These are phyloP conservation scores for Vitis rupestris DNA, from an alignment of 164 flowering plant genomes.

Conservation along the genomic window DNA sequence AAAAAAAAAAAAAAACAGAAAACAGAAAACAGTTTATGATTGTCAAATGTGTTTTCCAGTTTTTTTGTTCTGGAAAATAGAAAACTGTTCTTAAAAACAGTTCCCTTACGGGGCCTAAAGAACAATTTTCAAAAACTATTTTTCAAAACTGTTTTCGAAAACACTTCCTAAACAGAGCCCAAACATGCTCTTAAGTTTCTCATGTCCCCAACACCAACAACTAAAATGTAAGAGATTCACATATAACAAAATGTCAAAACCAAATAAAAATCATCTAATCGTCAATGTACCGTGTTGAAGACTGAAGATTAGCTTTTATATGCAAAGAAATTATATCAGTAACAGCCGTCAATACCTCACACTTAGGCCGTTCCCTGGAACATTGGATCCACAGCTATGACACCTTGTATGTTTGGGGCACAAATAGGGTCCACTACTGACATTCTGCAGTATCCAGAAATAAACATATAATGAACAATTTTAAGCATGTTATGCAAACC, in stretches of 20 bases:
- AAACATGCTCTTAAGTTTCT: too few species aligned
- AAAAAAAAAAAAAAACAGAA: too few species aligned
- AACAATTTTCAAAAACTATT: too few species aligned
- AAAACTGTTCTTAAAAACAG: too few species aligned
- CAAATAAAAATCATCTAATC: background rate
- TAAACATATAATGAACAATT: background rate
- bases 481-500: background rate
- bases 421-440: conserved; percentile 81
- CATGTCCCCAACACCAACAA: background rate
- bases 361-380: conserved; percentile 95
- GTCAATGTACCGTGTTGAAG: background rate
- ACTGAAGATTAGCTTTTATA: background rate
- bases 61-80: too few species aligned
- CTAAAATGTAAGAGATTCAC: background rate
- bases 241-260: background rate
- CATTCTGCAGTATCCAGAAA: conserved; percentile 57
- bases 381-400: conserved; percentile 94
- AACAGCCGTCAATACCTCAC: conserved; percentile 54
- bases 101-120: too few species aligned
- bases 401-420: conserved; percentile 96
- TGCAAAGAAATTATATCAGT: background rate
- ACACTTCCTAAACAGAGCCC: too few species aligned
- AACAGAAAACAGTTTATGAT: too few species aligned
- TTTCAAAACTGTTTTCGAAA: too few species aligned
- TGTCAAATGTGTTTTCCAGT: too few species aligned